These are phyloP conservation scores for Microcera coccophila DNA, from an alignment of 2,329 filamentous ascomycete genomes.

Conservation along the genomic window DNA sequence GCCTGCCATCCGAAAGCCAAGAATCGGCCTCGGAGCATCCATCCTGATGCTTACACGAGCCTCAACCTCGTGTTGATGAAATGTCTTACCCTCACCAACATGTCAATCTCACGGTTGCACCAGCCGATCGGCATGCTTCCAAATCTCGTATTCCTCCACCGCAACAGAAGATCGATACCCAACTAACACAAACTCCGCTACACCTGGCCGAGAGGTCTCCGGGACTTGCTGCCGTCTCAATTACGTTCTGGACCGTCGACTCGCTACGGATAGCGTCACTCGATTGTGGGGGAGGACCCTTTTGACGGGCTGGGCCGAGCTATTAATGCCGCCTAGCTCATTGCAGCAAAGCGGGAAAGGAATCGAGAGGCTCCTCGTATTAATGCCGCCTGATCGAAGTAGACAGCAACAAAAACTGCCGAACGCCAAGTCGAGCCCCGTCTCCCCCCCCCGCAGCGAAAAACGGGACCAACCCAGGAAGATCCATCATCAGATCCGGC, in stretches of 20 bases:
- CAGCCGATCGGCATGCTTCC: constrained; percentile 20
- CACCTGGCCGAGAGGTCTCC: not conserved
- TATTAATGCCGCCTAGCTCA: not conserved
- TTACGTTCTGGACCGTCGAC: not conserved
- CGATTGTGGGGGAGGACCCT: not conserved
- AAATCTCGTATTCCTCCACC: constrained; percentile 25
- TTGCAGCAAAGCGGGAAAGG: not conserved
- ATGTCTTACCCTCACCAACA: not conserved
- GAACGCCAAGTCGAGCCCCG: not conserved
- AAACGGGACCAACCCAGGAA: not conserved
- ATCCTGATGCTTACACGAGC: no score
- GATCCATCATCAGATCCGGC: no score
- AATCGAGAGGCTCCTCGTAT: not conserved
- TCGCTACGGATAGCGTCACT: not conserved
- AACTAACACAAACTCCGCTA: not conserved
- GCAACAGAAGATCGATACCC: constrained; percentile 16
- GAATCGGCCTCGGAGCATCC: no score
- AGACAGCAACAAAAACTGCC: not conserved
- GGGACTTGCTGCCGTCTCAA: not conserved
- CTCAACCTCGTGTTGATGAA: constrained; percentile 3
- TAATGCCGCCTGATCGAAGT: not conserved
- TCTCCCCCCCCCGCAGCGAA: not conserved
- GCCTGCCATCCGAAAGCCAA: no score
- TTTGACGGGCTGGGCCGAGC: not conserved
- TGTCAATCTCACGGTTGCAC: constrained; percentile 13